Evolutionary conservation across 208 protist species (phyloP).

Genomic region (Wallacemonas sp.): DNA sequence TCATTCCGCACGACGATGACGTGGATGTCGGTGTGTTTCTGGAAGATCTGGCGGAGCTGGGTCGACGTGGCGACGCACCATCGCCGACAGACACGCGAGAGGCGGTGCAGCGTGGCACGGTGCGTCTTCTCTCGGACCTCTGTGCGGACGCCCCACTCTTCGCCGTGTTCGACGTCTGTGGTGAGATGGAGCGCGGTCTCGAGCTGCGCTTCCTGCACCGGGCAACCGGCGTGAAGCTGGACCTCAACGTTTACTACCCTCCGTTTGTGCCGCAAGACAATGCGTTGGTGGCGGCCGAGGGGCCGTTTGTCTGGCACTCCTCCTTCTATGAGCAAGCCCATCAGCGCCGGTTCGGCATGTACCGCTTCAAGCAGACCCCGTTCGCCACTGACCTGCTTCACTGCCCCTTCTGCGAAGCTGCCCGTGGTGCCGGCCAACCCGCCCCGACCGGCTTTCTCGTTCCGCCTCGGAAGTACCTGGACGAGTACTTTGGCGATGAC

Average conservation of each 20-base stretch:
- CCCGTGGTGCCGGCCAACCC: not conserved
- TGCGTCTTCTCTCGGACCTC: conserved; percentile 38
- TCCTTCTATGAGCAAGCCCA: conserved; percentile 72
- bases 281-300: conserved; percentile 27
- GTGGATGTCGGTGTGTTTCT: conserved; percentile 86
- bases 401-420: conserved; percentile 45
- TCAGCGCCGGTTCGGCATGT: conserved; percentile 71
- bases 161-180: conserved; percentile 78
- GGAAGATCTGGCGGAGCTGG: conserved; percentile 32
- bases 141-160: conserved; percentile 35
- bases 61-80: not conserved
- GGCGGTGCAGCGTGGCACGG: not conserved
- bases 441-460: conserved; percentile 40
- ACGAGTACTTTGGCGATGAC: conserved; percentile 84
- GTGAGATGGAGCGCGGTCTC: conserved; percentile 62
- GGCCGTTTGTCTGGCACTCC: conserved; percentile 77
- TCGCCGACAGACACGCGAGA: not conserved
- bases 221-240: conserved; percentile 56
- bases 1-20: conserved; percentile 88
- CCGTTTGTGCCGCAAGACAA: conserved; percentile 41
- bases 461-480: conserved; percentile 63
- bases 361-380: conserved; percentile 73
- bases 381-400: conserved; percentile 39
- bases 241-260: conserved; percentile 89
- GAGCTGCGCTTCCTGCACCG: conserved; percentile 80